Percentiles rank a stretch among this genome's conserved stretches.
Conservation (phyloP, 139 green algal genomes). For the Picochlorum costavermella region DNA sequence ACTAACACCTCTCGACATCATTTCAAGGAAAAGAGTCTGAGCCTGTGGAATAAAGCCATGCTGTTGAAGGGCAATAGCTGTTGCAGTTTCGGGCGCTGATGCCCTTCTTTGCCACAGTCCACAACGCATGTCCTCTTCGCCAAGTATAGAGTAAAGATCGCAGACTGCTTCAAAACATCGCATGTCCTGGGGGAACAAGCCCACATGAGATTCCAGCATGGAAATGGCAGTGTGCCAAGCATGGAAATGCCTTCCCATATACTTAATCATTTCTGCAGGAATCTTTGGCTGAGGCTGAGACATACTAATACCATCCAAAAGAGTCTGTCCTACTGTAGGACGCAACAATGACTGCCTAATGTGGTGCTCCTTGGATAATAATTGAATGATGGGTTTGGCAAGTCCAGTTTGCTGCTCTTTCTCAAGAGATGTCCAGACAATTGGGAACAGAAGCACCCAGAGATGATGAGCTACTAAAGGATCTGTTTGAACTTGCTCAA, state of each 20-base stretch:
- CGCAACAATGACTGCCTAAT: constrained; percentile 49
- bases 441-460: constrained; percentile 96
- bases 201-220: constrained; percentile 91
- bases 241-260: constrained; percentile 92
- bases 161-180: constrained; percentile 83
- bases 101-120: constrained; percentile 74
- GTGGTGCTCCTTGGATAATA: constrained; percentile 89
- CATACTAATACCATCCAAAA: constrained; percentile 87
- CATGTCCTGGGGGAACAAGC: constrained; percentile 55
- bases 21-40: constrained; percentile 62
- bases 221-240: constrained; percentile 94
- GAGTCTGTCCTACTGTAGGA: constrained; percentile 60
- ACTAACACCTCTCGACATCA: constrained; percentile 22
- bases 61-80: constrained; percentile 72
- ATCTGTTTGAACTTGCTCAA: constrained; percentile 68
- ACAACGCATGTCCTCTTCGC: constrained; percentile 81
- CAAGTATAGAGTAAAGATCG: constrained; percentile 74
- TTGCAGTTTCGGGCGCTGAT: constrained; percentile 45
- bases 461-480: constrained; percentile 58
- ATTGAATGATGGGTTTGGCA: constrained; percentile 89
- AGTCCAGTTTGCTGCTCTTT: constrained; percentile 83
- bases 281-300: constrained; percentile 98
- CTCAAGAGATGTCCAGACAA: constrained; percentile 87
- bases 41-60: constrained; percentile 68
- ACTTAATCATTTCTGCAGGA: constrained; percentile 94